Conservation (phyloP, 2,329 filamentous ascomycete genomes). For the Colletotrichum eleusines region DNA sequence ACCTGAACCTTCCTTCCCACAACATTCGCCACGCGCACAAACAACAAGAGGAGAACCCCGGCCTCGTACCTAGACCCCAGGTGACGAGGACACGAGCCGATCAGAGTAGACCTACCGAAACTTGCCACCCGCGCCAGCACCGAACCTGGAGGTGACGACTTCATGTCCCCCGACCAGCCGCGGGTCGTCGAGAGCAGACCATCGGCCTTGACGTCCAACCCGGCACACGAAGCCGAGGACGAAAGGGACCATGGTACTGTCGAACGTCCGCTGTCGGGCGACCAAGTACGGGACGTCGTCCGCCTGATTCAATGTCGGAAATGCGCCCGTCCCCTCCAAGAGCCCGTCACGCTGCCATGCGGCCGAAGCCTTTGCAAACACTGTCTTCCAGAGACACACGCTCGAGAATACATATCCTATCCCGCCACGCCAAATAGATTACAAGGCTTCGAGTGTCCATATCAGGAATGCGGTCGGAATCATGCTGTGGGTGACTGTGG, state of each 20-base stretch:
- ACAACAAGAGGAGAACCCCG: background rate
- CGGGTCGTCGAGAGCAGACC: constrained; percentile 43
- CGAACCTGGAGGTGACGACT: constrained; percentile 36
- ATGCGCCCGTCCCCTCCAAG: constrained; percentile 76
- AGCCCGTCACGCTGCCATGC: constrained; percentile 84
- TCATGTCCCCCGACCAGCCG: constrained; percentile 45
- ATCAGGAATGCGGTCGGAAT: constrained; percentile 73
- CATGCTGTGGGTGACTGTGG: constrained; percentile 84
- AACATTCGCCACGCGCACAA: constrained; percentile 3
- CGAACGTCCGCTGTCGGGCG: constrained; percentile 47
- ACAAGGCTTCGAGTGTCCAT: constrained; percentile 81
- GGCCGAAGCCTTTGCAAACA: constrained; percentile 80
- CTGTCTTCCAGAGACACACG: constrained; percentile 77
- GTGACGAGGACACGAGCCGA: constrained; percentile 11
- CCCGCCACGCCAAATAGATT: constrained; percentile 75
- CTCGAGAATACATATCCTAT: constrained; percentile 80
- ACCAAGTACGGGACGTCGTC: constrained; percentile 73
- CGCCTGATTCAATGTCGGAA: constrained; percentile 81
- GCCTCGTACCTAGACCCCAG: background rate
- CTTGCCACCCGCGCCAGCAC: constrained; percentile 21
- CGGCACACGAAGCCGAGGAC: constrained; percentile 40
- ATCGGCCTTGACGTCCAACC: constrained; percentile 41
- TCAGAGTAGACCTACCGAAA: background rate
- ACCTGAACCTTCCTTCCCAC: background rate
- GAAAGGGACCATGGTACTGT: constrained; percentile 40